These are phyloP conservation scores for Melaleuca quinquenervia DNA, from an alignment of 345 rosid species.

Conservation along the genomic window DNA sequence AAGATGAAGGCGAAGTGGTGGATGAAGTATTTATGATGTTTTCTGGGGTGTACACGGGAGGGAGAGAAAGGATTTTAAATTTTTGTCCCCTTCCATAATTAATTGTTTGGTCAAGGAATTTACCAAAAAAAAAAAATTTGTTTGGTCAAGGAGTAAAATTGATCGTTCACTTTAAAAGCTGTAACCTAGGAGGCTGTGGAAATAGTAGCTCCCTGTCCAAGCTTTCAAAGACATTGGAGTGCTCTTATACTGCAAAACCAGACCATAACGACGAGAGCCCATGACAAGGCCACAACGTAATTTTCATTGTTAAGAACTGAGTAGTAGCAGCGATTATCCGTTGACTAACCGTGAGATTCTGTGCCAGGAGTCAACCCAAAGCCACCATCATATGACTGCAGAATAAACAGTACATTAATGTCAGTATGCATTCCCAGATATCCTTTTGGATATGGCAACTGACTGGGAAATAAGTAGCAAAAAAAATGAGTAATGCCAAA, in stretches of 20 bases:
- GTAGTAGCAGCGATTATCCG: background rate
- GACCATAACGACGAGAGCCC: background rate
- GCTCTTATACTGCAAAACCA: background rate
- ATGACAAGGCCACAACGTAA: background rate
- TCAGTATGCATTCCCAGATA: constrained; percentile 2
- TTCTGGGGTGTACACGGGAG: background rate
- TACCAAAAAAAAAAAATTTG: too few relatives aligned
- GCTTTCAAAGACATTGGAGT: background rate
- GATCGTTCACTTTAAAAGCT: background rate
- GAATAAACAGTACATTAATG: background rate
- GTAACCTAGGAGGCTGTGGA: background rate
- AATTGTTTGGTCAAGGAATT: background rate
- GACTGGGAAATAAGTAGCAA: background rate
- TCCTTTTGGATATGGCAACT: background rate
- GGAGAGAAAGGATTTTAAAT: background rate
- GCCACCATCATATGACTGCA: constrained; percentile 97
- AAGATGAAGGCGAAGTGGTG: background rate
- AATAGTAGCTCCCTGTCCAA: background rate
- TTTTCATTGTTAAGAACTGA: background rate
- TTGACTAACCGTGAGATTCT: constrained; percentile 94
- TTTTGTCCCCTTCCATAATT: background rate
- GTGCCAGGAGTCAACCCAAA: constrained; percentile 86
- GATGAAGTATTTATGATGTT: background rate
- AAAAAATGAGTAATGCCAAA: background rate
- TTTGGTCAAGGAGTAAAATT: background rate